phyloP scores from a whole-genome alignment of 1,284 basidiomycete genomes.

The Trichosporon ovoides region DNA sequence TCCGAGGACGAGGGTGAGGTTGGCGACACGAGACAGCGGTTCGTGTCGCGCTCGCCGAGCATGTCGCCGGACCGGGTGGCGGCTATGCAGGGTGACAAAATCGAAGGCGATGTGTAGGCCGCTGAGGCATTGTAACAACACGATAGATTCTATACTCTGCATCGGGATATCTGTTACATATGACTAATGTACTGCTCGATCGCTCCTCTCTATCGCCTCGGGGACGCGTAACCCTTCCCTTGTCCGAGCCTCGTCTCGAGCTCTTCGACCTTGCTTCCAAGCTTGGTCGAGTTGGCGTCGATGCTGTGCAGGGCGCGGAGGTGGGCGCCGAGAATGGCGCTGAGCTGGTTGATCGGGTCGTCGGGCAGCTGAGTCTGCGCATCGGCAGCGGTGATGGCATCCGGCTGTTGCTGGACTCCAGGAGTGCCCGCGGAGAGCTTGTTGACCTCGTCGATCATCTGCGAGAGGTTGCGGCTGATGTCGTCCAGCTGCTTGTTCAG shows the following conservation, averaged over 20 bases:
- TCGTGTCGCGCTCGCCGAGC: slow-evolving; percentile 41
- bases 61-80: slow-evolving; percentile 45
- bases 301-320: slow-evolving; percentile 91
- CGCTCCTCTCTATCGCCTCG: background rate
- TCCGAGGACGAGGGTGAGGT: slow-evolving; percentile 29
- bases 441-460: slow-evolving; percentile 95
- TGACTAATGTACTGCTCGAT: background rate
- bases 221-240: background rate
- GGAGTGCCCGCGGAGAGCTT: slow-evolving; percentile 36
- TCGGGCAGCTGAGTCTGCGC: slow-evolving; percentile 53
- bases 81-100: slow-evolving; percentile 23
- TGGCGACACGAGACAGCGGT: slow-evolving; percentile 39
- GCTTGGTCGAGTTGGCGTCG: slow-evolving; percentile 68
- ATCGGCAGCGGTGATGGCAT: slow-evolving; percentile 25
- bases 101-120: slow-evolving; percentile 38
- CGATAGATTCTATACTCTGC: background rate
- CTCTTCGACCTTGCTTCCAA: slow-evolving; percentile 71
- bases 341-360: slow-evolving; percentile 86
- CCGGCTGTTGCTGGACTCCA: slow-evolving; percentile 12
- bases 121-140: background rate
- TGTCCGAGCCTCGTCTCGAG: slow-evolving; percentile 54
- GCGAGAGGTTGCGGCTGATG: slow-evolving; percentile 77
- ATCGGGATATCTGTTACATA: slow-evolving; percentile 6
- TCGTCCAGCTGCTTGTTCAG: slow-evolving; percentile 90
- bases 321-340: slow-evolving; percentile 90